Evolutionary conservation across 768 basidiomycete species (phyloP).

Genomic region (Clitopilus hobsonii): DNA sequence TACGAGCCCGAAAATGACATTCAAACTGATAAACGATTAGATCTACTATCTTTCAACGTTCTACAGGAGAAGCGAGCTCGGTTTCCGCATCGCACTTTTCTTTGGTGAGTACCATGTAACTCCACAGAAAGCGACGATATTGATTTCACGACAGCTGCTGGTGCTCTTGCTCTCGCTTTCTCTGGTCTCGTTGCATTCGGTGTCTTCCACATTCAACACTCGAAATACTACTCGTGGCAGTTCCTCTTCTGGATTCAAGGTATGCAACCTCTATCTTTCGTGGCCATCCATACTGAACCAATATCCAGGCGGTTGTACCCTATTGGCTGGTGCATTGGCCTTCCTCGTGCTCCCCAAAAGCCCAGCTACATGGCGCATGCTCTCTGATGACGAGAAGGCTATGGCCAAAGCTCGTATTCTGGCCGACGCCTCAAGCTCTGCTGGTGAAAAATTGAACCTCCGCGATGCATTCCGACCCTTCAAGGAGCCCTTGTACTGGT

Average conservation of each 20-base stretch:
- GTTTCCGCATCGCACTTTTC: conserved; percentile 44
- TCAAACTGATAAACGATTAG: conserved; percentile 8
- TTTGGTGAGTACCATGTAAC: conserved; percentile 26
- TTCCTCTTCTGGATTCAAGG: conserved; percentile 53
- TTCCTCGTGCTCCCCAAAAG: conserved; percentile 42
- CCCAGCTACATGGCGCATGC: conserved; percentile 33
- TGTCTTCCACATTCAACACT: conserved; percentile 41
- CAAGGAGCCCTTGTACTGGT: conserved; percentile 41
- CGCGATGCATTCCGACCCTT: conserved; percentile 41
- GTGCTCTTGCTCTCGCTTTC: conserved; percentile 43
- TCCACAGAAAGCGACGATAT: not conserved
- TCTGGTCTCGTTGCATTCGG: conserved; percentile 48
- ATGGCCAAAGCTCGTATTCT: conserved; percentile 39
- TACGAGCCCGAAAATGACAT: not conserved
- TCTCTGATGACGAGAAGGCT: conserved; percentile 33
- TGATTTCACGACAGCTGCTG: conserved; percentile 24
- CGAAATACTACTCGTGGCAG: conserved; percentile 44
- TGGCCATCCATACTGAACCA: not conserved
- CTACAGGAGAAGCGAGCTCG: conserved; percentile 46
- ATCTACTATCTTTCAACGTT: conserved; percentile 48
- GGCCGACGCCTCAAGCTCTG: conserved; percentile 37
- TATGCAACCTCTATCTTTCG: conserved; percentile 1
- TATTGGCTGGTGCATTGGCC: conserved; percentile 38
- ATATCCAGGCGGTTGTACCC: conserved; percentile 32
- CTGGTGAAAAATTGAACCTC: conserved; percentile 36